Conservation (phyloP, 805 yeast species). For the Sungouiozyma intestinalis region DNA sequence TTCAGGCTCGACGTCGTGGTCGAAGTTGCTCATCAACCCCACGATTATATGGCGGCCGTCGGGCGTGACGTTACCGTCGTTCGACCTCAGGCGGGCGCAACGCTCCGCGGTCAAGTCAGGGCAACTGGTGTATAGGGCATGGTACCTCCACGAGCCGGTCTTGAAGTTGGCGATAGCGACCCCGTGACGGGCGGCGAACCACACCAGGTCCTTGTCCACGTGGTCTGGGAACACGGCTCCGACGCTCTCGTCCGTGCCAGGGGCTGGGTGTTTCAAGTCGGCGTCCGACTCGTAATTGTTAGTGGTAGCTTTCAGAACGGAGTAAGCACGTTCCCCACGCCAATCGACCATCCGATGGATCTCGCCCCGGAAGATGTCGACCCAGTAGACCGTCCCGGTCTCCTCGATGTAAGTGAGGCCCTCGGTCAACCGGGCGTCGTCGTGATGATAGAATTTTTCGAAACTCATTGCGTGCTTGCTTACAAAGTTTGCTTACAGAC, state of each 20-base stretch:
- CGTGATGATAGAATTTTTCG: constrained; percentile 14
- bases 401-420: constrained; percentile 55
- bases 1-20: constrained; percentile 28
- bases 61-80: constrained; percentile 76
- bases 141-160: constrained; percentile 30
- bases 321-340: constrained; percentile 15
- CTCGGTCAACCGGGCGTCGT: constrained; percentile 40
- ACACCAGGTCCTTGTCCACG: constrained; percentile 38
- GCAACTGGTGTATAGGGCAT: constrained; percentile 27
- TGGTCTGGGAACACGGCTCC: constrained; percentile 56
- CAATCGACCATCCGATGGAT: constrained; percentile 27
- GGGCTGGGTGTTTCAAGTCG: constrained; percentile 19
- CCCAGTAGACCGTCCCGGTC: constrained; percentile 39
- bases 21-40: constrained; percentile 64
- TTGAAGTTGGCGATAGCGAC: constrained; percentile 43
- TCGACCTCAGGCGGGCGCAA: constrained; percentile 42
- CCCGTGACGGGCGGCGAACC: constrained; percentile 59
- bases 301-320: constrained; percentile 7
- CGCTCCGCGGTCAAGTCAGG: constrained; percentile 25
- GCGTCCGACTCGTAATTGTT: constrained; percentile 9
- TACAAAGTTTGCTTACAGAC: too few relatives aligned
- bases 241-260: constrained; percentile 31
- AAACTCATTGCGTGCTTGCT: too few relatives aligned
- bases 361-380: constrained; percentile 31
- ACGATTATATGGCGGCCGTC: constrained; percentile 61